A percentile compares a stretch with the other conserved stretches of the same genome.
These are phyloP conservation scores for Plasmodium berghei DNA, from an alignment of 169 alveolate species.

Conservation along the genomic window DNA sequence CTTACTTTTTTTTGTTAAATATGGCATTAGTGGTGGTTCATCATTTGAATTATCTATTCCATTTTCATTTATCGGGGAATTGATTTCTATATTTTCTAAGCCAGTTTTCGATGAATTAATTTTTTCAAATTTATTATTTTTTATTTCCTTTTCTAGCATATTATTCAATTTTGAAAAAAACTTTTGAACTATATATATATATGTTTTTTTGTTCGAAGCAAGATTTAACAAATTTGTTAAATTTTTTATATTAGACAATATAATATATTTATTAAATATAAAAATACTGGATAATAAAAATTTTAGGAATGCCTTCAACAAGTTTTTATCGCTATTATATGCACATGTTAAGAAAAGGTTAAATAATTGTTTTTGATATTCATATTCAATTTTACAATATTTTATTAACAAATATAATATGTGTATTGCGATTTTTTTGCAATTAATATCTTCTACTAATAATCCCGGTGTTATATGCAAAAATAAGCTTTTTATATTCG, in stretches of 20 bases:
- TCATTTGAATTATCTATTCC: too few species aligned
- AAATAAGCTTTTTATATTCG: conserved; percentile 20
- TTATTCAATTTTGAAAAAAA: conserved; percentile 29
- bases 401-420: conserved; percentile 51
- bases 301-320: conserved; percentile 41
- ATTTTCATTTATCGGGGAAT: too few species aligned
- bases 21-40: too few species aligned
- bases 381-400: conserved; percentile 42
- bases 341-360: conserved; percentile 29
- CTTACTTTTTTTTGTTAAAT: too few species aligned
- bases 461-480: conserved; percentile 72
- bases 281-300: conserved; percentile 34
- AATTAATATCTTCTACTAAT: conserved; percentile 47
- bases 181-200: conserved; percentile 23
- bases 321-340: conserved; percentile 13
- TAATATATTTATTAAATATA: conserved; percentile 21
- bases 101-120: too few species aligned
- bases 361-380: conserved; percentile 47
- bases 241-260: conserved; percentile 19
- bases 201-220: conserved; percentile 3
- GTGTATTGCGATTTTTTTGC: conserved; percentile 39
- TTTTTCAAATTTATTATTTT: too few species aligned
- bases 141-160: not conserved
- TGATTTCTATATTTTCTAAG: too few species aligned
- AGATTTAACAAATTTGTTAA: conserved; percentile 42